A percentile compares a stretch with the other conserved stretches of the same genome.
Evolutionary conservation across 192 early-diverging fungal genomes (phyloP).

Genomic region (Linderina pennispora): DNA sequence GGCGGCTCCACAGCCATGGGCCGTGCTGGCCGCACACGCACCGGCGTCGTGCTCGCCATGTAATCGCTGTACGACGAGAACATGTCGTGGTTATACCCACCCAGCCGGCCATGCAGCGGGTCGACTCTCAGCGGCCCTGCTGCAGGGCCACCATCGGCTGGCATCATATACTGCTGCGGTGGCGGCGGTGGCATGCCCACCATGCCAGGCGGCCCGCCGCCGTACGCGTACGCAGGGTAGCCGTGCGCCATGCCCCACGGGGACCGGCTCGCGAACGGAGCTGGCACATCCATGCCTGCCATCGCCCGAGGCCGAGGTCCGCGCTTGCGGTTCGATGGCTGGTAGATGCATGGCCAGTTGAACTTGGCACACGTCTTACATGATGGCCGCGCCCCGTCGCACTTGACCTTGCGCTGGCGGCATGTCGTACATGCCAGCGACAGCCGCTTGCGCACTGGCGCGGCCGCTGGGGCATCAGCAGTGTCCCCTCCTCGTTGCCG

Average conservation of each 20-base stretch:
- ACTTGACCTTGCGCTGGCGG: constrained; percentile 62
- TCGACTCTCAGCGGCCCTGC: constrained; percentile 18
- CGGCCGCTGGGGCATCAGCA: too few species aligned
- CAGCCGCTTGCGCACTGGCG: constrained; percentile 44
- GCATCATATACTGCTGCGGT: constrained; percentile 12
- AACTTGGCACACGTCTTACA: constrained; percentile 76
- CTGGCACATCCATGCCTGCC: constrained; percentile 39
- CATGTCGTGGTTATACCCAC: constrained; percentile 31
- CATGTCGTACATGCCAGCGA: constrained; percentile 48
- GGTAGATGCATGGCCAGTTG: constrained; percentile 65
- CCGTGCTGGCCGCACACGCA: constrained; percentile 22
- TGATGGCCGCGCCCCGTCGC: constrained; percentile 73
- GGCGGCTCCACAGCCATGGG: constrained; percentile 4
- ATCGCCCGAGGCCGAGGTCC: constrained; percentile 63
- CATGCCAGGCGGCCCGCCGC: constrained; percentile 29
- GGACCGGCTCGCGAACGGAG: constrained; percentile 29
- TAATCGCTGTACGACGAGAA: constrained; percentile 42
- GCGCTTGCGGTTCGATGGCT: constrained; percentile 81
- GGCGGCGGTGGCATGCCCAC: constrained; percentile 23
- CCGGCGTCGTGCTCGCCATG: constrained; percentile 31
- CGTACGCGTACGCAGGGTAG: constrained; percentile 29
- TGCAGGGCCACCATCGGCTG: constrained; percentile 12
- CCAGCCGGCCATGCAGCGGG: constrained; percentile 14
- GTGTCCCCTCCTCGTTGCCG: too few species aligned
- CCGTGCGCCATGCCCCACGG: constrained; percentile 25